Conservation (phyloP, 78 protist species). For the Emiliania huxleyi region DNA sequence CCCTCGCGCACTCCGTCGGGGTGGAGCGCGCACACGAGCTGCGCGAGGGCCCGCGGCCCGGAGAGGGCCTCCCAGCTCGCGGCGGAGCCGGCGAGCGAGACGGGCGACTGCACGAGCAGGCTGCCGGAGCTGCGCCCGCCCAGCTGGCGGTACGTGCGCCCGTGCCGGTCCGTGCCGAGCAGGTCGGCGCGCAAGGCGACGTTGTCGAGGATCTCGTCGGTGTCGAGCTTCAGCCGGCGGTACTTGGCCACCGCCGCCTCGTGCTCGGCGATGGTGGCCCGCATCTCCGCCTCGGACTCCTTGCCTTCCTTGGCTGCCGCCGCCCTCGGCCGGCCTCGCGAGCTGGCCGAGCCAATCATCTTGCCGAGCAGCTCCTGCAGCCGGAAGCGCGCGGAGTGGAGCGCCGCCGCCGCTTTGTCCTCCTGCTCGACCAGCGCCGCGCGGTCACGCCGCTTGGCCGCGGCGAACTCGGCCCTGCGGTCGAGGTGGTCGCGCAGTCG, state of each 20-base stretch:
- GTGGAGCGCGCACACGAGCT: neutral
- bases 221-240: neutral
- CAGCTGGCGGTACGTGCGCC: neutral
- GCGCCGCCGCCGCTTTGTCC: neutral
- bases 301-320: neutral
- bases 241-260: neutral
- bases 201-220: neutral
- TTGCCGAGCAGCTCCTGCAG: neutral
- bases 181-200: neutral
- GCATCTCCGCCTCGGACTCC: neutral
- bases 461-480: neutral
- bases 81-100: neutral
- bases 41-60: neutral
- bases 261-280: neutral
- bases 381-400: neutral
- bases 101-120: neutral
- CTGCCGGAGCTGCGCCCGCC: neutral
- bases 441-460: neutral
- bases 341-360: neutral
- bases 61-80: neutral
- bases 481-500: neutral
- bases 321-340: neutral
- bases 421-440: neutral
- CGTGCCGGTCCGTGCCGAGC: neutral
- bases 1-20: neutral